A percentile compares a stretch with the other conserved stretches of the same genome.
Conservation (phyloP, 257 asterid species). For the Jasminum sambac region DNA sequence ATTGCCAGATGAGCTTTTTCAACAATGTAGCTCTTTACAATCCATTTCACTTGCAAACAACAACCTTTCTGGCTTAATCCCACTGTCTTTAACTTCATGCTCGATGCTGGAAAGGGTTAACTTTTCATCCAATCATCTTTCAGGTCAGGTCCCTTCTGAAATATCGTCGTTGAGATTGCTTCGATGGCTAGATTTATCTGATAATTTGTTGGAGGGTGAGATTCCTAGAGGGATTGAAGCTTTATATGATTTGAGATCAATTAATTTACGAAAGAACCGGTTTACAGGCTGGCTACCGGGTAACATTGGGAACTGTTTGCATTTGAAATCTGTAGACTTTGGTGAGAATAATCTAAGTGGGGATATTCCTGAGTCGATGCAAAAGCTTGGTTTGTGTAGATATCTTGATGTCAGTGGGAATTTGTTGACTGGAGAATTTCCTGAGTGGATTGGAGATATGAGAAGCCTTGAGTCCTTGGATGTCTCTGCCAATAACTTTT, state of each 20-base stretch:
- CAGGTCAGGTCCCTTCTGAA: slow-evolving; percentile 55
- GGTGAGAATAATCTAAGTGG: slow-evolving; percentile 58
- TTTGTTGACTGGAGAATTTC: slow-evolving; percentile 53
- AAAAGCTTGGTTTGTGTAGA: slow-evolving; percentile 47
- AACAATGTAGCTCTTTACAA: slow-evolving; percentile 57
- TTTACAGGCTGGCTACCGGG: slow-evolving; percentile 66
- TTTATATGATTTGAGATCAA: slow-evolving; percentile 40
- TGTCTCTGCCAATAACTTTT: slow-evolving; percentile 59
- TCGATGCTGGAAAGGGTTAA: slow-evolving; percentile 50
- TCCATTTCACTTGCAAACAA: slow-evolving; percentile 66
- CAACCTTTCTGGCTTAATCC: slow-evolving; percentile 64
- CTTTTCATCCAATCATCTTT: slow-evolving; percentile 59
- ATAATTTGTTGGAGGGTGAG: slow-evolving; percentile 66
- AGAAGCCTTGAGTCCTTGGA: slow-evolving; percentile 59
- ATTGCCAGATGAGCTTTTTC: slow-evolving; percentile 58
- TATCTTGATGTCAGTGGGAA: slow-evolving; percentile 52
- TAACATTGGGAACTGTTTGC: slow-evolving; percentile 59
- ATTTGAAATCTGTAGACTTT: slow-evolving; percentile 51
- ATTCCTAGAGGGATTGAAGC: slow-evolving; percentile 57
- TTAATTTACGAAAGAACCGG: slow-evolving; percentile 50
- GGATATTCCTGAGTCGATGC: slow-evolving; percentile 60
- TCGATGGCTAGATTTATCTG: slow-evolving; percentile 61
- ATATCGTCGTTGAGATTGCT: slow-evolving; percentile 60
- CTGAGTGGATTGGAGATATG: slow-evolving; percentile 82
- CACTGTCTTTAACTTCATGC: slow-evolving; percentile 56